These are phyloP conservation scores for Diospyros lotus DNA, from an alignment of 148 eudicot genomes.

Conservation along the genomic window DNA sequence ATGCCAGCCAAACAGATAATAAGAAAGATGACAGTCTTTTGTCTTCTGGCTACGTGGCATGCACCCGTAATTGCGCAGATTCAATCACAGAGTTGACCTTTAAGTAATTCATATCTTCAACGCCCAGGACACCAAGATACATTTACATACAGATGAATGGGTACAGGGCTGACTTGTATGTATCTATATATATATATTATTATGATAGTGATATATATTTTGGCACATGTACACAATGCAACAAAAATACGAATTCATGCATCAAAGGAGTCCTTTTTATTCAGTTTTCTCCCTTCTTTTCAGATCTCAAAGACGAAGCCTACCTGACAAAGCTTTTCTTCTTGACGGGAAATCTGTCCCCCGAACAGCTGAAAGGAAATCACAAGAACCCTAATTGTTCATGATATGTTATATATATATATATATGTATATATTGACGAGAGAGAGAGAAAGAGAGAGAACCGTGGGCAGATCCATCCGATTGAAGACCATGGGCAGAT, in stretches of 20 bases:
- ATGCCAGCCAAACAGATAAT: conserved; percentile 12
- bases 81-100: background rate
- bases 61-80: background rate
- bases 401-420: background rate
- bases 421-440: background rate
- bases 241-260: background rate
- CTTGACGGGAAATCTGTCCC: conserved; percentile 37
- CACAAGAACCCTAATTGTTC: background rate
- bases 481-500: conserved; percentile 22
- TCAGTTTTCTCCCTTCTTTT: no score
- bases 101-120: no score
- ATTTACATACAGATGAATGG: background rate
- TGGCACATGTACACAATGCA: background rate
- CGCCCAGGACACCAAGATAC: background rate
- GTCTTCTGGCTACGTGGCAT: conserved; percentile 9
- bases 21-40: background rate
- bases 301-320: conserved; percentile 14
- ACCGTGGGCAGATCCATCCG: conserved; percentile 33
- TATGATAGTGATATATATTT: background rate
- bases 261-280: conserved; percentile 19
- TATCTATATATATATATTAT: background rate
- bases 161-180: background rate
- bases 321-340: conserved; percentile 37
- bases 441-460: background rate
- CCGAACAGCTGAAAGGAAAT: conserved; percentile 1